These are phyloP conservation scores for Microcyclosporella mali DNA, from an alignment of 2,329 filamentous ascomycete genomes.

Conservation along the genomic window DNA sequence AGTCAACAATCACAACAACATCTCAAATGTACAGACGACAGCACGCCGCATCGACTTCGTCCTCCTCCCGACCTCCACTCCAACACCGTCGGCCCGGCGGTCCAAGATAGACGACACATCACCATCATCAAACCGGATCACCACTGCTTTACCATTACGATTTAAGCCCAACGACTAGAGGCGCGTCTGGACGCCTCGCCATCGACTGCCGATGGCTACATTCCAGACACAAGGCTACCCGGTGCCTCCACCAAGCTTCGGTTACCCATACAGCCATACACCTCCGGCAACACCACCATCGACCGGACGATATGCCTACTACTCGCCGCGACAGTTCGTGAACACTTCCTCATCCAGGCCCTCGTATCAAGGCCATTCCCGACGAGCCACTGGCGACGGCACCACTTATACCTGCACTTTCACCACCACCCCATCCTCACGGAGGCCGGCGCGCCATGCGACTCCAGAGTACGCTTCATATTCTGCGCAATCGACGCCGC, in stretches of 20 bases:
- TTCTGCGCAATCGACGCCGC: constrained; percentile 43
- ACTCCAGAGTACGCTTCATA: constrained; percentile 30
- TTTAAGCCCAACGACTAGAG: constrained; percentile 19
- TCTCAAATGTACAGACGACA: not conserved
- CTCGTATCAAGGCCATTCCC: constrained; percentile 44
- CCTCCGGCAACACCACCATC: constrained; percentile 45
- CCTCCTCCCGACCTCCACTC: constrained; percentile 27
- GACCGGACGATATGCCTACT: constrained; percentile 40
- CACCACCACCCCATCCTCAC: constrained; percentile 15
- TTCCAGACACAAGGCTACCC: constrained; percentile 32
- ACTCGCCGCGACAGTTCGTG: constrained; percentile 48
- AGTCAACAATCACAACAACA: not conserved
- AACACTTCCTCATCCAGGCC: constrained; percentile 42
- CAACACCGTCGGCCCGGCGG: constrained; percentile 25
- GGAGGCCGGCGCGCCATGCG: constrained; percentile 16
- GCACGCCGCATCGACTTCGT: constrained; percentile 12
- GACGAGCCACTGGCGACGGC: constrained; percentile 51
- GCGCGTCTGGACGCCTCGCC: constrained; percentile 33
- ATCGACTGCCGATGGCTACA: constrained; percentile 27
- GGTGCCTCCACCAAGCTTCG: constrained; percentile 44
- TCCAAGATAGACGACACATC: constrained; percentile 17
- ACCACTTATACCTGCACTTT: constrained; percentile 42
- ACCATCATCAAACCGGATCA: constrained; percentile 2
- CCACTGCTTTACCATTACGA: constrained; percentile 5
- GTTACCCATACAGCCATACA: constrained; percentile 45